These are phyloP conservation scores for Leptodontidium sp. DNA, from an alignment of 2,329 filamentous ascomycete species.

Conservation along the genomic window DNA sequence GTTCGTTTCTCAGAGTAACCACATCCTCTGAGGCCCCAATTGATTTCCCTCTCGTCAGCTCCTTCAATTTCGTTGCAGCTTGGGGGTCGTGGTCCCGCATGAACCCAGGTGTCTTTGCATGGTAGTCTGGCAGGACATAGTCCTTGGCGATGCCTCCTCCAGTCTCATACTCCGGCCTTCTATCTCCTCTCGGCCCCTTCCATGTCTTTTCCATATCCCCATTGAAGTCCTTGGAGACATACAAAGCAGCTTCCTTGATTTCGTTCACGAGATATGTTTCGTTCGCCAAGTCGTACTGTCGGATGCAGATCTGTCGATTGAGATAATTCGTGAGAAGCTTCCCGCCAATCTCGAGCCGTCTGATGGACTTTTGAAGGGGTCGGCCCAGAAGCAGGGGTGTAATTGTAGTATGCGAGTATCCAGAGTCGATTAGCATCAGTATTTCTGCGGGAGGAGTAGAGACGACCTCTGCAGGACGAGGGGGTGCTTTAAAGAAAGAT, in stretches of 20 bases:
- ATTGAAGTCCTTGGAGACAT: conserved; percentile 79
- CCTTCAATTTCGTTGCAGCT: conserved; percentile 60
- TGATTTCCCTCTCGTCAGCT: conserved; percentile 52
- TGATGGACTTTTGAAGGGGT: conserved; percentile 81
- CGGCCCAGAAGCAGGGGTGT: conserved; percentile 85
- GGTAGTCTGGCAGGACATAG: conserved; percentile 88
- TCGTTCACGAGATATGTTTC: conserved; percentile 94
- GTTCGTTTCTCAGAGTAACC: conserved; percentile 87
- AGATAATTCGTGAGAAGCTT: conserved; percentile 94
- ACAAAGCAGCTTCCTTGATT: conserved; percentile 92
- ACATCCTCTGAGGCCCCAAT: conserved; percentile 74
- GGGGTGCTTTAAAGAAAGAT: conserved; percentile 69
- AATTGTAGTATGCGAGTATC: conserved; percentile 91
- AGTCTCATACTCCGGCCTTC: conserved; percentile 56
- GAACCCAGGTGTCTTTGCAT: conserved; percentile 67
- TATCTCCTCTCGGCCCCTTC: conserved; percentile 75
- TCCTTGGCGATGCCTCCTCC: conserved; percentile 77
- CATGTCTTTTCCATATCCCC: conserved; percentile 82
- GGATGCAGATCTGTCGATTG: conserved; percentile 85
- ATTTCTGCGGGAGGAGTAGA: conserved; percentile 73
- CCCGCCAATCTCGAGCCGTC: conserved; percentile 88
- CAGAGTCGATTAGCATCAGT: conserved; percentile 87
- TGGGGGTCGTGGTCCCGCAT: conserved; percentile 80
- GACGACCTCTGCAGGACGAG: conserved; percentile 52
- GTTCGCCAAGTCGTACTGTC: conserved; percentile 95